Percentiles rank a stretch among this genome's conserved stretches.
These are phyloP conservation scores for Tolypocladium ophioglossoides DNA, from an alignment of 2,329 filamentous ascomycete genomes.

Conservation along the genomic window DNA sequence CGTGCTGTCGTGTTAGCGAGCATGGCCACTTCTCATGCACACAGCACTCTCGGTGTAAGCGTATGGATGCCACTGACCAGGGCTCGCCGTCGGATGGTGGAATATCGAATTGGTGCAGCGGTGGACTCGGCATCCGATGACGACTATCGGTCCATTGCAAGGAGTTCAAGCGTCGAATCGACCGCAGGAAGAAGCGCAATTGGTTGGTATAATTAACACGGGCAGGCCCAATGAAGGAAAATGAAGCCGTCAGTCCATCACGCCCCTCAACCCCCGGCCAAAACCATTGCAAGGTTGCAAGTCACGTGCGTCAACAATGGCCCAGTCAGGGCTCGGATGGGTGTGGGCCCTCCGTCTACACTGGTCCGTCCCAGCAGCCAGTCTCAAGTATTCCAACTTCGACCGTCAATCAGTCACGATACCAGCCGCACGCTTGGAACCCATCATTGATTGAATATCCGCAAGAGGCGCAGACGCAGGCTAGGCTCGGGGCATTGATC, in stretches of 20 bases:
- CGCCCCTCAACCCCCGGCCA: constrained; percentile 10
- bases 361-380: not conserved
- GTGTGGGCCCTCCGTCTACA: not conserved
- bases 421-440: not conserved
- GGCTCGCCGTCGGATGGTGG: constrained; percentile 2
- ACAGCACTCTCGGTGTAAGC: constrained; percentile 6
- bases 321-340: constrained; percentile 3
- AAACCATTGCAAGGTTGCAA: constrained; percentile 7
- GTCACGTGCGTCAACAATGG: constrained; percentile 11
- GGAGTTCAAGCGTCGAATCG: constrained; percentile 1
- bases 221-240: constrained; percentile 12
- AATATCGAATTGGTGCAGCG: constrained; percentile 1
- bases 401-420: not conserved
- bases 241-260: constrained; percentile 11
- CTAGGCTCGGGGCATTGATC: not conserved
- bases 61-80: constrained; percentile 7
- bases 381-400: not conserved
- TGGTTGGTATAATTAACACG: constrained; percentile 8
- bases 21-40: not conserved
- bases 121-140: not conserved
- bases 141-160: constrained; percentile 3
- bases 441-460: not conserved
- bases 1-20: constrained; percentile 4
- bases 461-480: not conserved
- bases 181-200: constrained; percentile 4